Evolutionary conservation across 148 eudicot genomes (phyloP).

Genomic region (Drosera capensis): DNA sequence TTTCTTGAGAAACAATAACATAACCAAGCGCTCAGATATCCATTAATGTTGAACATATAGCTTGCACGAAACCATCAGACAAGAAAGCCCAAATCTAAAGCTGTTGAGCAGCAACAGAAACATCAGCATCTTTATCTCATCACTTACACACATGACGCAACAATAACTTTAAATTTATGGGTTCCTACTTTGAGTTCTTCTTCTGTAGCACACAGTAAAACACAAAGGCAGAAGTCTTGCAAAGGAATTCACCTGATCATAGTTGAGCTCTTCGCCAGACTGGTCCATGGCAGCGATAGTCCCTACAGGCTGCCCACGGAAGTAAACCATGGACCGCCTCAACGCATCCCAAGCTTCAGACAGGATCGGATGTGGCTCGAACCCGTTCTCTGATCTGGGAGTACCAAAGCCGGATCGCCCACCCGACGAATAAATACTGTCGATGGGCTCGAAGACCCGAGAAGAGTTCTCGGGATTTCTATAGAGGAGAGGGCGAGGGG

Average conservation of each 20-base stretch:
- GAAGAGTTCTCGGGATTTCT: conserved; percentile 38
- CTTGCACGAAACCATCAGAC: too few species aligned
- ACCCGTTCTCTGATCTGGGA: conserved; percentile 37
- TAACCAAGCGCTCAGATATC: too few species aligned
- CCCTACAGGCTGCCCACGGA: conserved; percentile 64
- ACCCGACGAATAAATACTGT: conserved; percentile 40
- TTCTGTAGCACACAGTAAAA: background rate
- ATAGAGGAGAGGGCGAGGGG: conserved; percentile 44
- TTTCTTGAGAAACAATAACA: too few species aligned
- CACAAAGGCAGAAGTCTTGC: background rate
- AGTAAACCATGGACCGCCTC: conserved; percentile 54
- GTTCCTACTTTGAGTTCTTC: background rate
- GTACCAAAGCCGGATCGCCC: conserved; percentile 45
- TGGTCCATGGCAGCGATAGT: conserved; percentile 71
- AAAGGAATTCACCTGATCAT: conserved; percentile 51
- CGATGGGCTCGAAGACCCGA: conserved; percentile 42
- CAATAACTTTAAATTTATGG: background rate
- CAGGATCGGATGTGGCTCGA: conserved; percentile 59
- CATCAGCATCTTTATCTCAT: background rate
- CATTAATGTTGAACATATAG: too few species aligned
- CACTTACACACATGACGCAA: background rate
- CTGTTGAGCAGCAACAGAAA: background rate
- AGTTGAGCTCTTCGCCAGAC: conserved; percentile 57
- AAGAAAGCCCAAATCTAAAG: too few species aligned
- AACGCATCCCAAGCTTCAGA: conserved; percentile 76